These are phyloP conservation scores for Plasmodium gonderi DNA, from an alignment of 169 alveolate genomes.

Conservation along the genomic window DNA sequence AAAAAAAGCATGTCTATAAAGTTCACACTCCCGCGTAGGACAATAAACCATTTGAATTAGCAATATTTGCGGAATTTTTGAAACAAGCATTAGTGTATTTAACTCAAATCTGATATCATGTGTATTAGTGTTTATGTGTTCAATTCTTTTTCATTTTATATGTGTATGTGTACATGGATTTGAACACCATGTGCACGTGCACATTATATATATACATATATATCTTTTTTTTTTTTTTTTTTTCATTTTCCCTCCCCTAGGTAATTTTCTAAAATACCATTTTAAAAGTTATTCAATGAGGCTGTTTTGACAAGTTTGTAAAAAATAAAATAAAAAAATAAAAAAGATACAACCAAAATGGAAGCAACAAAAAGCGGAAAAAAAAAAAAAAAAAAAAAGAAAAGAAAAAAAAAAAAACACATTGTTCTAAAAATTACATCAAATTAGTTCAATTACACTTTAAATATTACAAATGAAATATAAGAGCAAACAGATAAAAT, in stretches of 20 bases:
- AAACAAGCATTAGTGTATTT: neutral
- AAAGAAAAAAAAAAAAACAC: neutral
- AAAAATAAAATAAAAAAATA: neutral
- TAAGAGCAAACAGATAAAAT: neutral
- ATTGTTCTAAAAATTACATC: neutral
- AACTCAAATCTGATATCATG: neutral
- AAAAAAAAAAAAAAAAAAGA: neutral
- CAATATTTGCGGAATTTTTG: neutral
- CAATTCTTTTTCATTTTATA: too few relatives aligned
- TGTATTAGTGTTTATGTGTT: too few relatives aligned
- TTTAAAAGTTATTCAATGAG: neutral
- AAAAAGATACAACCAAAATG: neutral
- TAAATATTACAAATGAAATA: neutral
- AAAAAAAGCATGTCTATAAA: neutral
- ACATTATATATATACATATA: too few relatives aligned
- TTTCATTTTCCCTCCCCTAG: neutral
- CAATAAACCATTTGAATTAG: neutral
- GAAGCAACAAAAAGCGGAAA: neutral
- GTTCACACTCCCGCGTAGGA: neutral
- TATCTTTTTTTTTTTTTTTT: neutral
- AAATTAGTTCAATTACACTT: neutral
- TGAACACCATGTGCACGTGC: neutral
- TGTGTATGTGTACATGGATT: neutral
- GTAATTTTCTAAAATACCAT: neutral
- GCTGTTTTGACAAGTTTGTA: neutral